Conservation (phyloP, 306 rosid species). For the Prunus salicina region DNA sequence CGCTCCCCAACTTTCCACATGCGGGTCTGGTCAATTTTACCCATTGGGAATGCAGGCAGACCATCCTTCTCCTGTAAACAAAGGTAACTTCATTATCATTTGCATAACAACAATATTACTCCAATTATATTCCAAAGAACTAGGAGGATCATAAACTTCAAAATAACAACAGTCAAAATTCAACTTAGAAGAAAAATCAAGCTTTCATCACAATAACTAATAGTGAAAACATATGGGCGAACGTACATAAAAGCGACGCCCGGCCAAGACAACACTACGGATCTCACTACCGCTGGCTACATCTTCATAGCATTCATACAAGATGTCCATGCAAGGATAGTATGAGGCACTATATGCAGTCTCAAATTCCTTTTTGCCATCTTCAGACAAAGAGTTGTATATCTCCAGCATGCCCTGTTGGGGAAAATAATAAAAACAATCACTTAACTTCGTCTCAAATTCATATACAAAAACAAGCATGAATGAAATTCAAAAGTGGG, state of each 20-base stretch:
- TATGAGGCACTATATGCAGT: conserved; percentile 90
- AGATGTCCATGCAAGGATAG: conserved; percentile 96
- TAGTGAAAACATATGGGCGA: background rate
- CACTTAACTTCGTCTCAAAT: background rate
- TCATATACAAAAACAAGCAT: background rate
- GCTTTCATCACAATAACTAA: background rate
- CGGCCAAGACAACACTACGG: conserved; percentile 96
- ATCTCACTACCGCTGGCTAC: conserved; percentile 91
- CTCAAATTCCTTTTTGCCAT: conserved; percentile 84
- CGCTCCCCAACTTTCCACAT: conserved; percentile 99
- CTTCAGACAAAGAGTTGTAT: conserved; percentile 69
- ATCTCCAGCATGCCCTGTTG: conserved; percentile 85
- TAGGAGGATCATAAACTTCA: background rate
- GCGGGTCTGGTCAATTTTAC: conserved; percentile 94
- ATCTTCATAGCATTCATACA: conserved; percentile 96
- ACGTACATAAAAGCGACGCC: conserved; percentile 88
- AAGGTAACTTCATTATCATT: conserved; percentile 6
- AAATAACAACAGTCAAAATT: background rate
- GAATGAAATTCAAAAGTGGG: conserved; percentile 6
- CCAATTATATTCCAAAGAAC: background rate
- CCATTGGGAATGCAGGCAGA: conserved; percentile 97
- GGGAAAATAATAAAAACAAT: conserved; percentile 3
- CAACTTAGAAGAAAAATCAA: background rate
- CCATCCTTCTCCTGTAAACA: conserved; percentile 89
- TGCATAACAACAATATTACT: background rate